phyloP scores from a whole-genome alignment of 139 green algal genomes.

The Cymbomonas tetramitiformis region DNA sequence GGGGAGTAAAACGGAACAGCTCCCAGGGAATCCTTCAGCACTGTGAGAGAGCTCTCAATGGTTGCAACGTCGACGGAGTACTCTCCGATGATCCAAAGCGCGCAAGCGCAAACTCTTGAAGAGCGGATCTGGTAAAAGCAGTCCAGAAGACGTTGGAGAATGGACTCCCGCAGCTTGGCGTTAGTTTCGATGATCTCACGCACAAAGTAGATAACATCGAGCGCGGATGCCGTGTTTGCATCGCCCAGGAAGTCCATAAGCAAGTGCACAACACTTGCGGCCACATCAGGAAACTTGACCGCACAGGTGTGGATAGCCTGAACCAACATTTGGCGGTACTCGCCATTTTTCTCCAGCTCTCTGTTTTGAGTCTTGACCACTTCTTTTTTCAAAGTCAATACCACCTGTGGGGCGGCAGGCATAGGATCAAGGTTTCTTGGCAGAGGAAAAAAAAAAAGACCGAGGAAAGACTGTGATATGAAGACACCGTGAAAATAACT shows the following conservation, averaged over 20 bases:
- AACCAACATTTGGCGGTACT: slow-evolving; percentile 90
- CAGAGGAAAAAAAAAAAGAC: too few relatives aligned
- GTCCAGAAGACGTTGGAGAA: slow-evolving; percentile 76
- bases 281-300: slow-evolving; percentile 86
- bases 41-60: slow-evolving; percentile 54
- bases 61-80: slow-evolving; percentile 54
- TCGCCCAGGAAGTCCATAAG: slow-evolving; percentile 89
- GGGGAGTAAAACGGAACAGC: slow-evolving; percentile 7
- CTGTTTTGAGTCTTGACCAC: slow-evolving; percentile 81
- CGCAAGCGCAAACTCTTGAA: slow-evolving; percentile 62
- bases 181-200: slow-evolving; percentile 93
- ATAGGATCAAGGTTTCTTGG: too few relatives aligned
- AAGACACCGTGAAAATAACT: neutral
- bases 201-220: slow-evolving; percentile 79
- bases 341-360: slow-evolving; percentile 63
- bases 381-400: slow-evolving; percentile 92
- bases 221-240: slow-evolving; percentile 31
- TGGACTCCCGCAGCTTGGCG: slow-evolving; percentile 52
- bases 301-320: slow-evolving; percentile 83
- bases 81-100: slow-evolving; percentile 88
- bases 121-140: slow-evolving; percentile 67
- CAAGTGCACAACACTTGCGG: slow-evolving; percentile 74
- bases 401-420: too few relatives aligned
- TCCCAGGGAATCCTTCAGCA: slow-evolving; percentile 57
- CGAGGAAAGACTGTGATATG: neutral